Percentiles rank a stretch among this genome's conserved stretches.
These are phyloP conservation scores for Termitomyces sp. DNA, from an alignment of 768 basidiomycete species.

Conservation along the genomic window DNA sequence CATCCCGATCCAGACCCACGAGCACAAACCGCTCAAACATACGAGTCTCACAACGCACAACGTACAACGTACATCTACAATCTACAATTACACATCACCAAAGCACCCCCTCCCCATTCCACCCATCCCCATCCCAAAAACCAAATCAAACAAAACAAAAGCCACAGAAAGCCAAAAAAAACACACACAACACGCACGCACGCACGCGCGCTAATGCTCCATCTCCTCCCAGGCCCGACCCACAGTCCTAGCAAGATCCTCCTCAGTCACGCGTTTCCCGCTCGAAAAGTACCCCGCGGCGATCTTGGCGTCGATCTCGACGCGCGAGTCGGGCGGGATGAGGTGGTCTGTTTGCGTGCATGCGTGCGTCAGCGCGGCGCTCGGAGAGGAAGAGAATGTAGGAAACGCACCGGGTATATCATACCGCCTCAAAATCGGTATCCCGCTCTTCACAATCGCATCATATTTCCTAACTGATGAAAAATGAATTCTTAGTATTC, in stretches of 20 bases:
- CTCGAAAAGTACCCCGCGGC: constrained; percentile 89
- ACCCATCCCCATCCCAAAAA: too few species aligned
- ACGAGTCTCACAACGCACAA: too few species aligned
- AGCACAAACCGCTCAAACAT: too few species aligned
- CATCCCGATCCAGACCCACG: too few species aligned
- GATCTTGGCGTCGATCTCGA: constrained; percentile 97
- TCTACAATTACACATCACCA: too few species aligned
- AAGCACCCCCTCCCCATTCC: too few species aligned
- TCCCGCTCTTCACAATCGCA: constrained; percentile 86
- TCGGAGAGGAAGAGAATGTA: too few species aligned
- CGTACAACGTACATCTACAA: too few species aligned
- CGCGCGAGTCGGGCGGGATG: constrained; percentile 83
- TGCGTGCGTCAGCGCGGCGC: not conserved
- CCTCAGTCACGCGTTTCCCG: constrained; percentile 69
- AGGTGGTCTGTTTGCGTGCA: constrained; percentile 44
- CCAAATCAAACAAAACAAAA: too few species aligned
- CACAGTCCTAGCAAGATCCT: constrained; percentile 79
- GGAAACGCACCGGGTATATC: constrained; percentile 59
- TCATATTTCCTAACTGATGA: constrained; percentile 86
- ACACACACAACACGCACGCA: too few species aligned
- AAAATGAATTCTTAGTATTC: constrained; percentile 34
- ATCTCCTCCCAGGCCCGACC: constrained; percentile 89
- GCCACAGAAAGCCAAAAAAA: too few species aligned
- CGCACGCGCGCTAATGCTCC: constrained; percentile 74
- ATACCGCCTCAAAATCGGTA: constrained; percentile 74